Evolutionary conservation across 129 eudicot genomes (phyloP).

Genomic region (Logfia minima): DNA sequence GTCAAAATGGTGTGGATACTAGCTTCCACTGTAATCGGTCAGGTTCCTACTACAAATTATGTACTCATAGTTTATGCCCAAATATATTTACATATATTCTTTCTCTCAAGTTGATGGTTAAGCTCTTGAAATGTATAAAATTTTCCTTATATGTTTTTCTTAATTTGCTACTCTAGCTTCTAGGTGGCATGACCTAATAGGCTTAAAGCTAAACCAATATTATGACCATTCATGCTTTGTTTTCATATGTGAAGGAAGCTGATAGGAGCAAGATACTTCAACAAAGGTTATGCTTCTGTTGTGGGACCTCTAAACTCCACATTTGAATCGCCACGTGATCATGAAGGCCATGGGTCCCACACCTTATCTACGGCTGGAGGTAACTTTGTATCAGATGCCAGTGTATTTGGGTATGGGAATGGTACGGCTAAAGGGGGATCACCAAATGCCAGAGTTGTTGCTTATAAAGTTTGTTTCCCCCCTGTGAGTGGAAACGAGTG

Average conservation of each 20-base stretch:
- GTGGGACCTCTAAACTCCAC: slow-evolving; percentile 60
- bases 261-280: slow-evolving; percentile 91
- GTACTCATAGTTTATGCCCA: neutral
- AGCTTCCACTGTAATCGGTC: slow-evolving; percentile 86
- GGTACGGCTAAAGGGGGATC: slow-evolving; percentile 98
- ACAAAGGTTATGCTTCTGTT: slow-evolving; percentile 66
- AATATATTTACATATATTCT: neutral
- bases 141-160: neutral
- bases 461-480: slow-evolving; percentile 89
- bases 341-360: slow-evolving; percentile 91
- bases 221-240: slow-evolving; percentile 9
- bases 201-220: neutral
- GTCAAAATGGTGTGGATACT: slow-evolving; percentile 61
- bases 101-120: neutral
- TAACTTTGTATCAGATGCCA: slow-evolving; percentile 63
- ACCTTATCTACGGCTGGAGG: slow-evolving; percentile 98
- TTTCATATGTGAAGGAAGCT: slow-evolving; percentile 60
- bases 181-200: slow-evolving; percentile 2
- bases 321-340: slow-evolving; percentile 60
- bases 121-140: neutral
- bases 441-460: slow-evolving; percentile 81
- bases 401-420: slow-evolving; percentile 62
- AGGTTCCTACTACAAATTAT: slow-evolving; percentile 29
- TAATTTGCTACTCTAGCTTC: neutral
- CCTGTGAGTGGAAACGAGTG: slow-evolving; percentile 65